Percentiles rank a stretch among this genome's conserved stretches.
Evolutionary conservation across 2,329 filamentous ascomycete genomes (phyloP).

Genomic region (Anthostomella pinea): DNA sequence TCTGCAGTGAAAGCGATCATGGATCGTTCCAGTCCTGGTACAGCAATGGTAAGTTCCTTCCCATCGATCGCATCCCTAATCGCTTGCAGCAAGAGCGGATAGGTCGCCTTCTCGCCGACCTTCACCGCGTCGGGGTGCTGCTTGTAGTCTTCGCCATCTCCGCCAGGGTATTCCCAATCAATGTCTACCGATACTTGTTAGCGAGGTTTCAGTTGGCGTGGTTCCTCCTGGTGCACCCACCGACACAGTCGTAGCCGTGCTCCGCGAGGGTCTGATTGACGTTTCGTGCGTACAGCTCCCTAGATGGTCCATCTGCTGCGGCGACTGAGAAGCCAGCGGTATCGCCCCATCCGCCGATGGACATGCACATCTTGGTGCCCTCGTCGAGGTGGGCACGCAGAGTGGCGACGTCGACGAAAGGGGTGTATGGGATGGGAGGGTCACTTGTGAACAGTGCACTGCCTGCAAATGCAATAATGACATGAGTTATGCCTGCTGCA

Average conservation of each 20-base stretch:
- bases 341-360: conserved; percentile 75
- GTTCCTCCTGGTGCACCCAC: conserved; percentile 27
- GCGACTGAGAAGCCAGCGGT: conserved; percentile 59
- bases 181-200: conserved; percentile 38
- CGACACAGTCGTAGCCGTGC: conserved; percentile 68
- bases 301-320: conserved; percentile 49
- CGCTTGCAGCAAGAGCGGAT: conserved; percentile 57
- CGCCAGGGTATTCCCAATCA: conserved; percentile 64
- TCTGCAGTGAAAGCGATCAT: conserved; percentile 64
- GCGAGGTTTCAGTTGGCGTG: neutral
- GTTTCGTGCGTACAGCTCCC: conserved; percentile 60
- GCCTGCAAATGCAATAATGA: conserved; percentile 29
- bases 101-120: conserved; percentile 60
- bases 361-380: conserved; percentile 63
- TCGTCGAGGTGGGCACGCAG: conserved; percentile 46
- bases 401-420: conserved; percentile 22
- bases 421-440: conserved; percentile 19
- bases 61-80: conserved; percentile 57
- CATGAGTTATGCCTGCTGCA: conserved; percentile 29
- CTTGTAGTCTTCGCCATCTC: conserved; percentile 71
- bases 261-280: conserved; percentile 59
- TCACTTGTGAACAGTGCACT: conserved; percentile 27
- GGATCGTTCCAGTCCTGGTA: conserved; percentile 61
- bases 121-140: conserved; percentile 58
- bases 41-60: conserved; percentile 65